These are phyloP conservation scores for Phialemonium atrogriseum DNA, from an alignment of 2,329 filamentous ascomycete species.

Conservation along the genomic window DNA sequence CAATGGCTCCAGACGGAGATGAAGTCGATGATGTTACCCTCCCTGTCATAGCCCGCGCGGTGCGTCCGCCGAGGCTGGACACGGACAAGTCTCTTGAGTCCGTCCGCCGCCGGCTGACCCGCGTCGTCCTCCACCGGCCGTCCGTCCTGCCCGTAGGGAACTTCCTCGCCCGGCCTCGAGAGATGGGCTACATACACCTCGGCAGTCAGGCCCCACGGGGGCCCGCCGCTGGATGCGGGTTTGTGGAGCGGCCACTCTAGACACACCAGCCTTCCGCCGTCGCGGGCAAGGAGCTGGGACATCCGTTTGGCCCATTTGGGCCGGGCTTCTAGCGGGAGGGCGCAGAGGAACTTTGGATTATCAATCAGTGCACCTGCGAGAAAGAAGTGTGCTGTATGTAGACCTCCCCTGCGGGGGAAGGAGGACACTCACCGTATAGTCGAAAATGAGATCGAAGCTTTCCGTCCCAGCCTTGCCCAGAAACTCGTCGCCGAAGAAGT, in stretches of 20 bases:
- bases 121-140: constrained; percentile 31
- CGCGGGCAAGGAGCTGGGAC: constrained; percentile 36
- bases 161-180: constrained; percentile 56
- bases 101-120: constrained; percentile 25
- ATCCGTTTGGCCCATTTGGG: constrained; percentile 46
- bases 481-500: constrained; percentile 61
- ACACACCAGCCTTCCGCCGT: constrained; percentile 45
- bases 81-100: constrained; percentile 36
- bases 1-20: constrained; percentile 43
- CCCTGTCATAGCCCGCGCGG: constrained; percentile 31
- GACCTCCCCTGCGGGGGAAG: too few relatives aligned
- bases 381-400: too few relatives aligned
- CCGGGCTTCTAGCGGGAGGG: constrained; percentile 45
- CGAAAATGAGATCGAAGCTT: constrained; percentile 58
- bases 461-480: constrained; percentile 29
- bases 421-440: constrained; percentile 46
- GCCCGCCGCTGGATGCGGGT: constrained; percentile 54
- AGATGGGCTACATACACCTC: constrained; percentile 67
- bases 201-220: constrained; percentile 63
- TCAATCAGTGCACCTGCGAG: neutral
- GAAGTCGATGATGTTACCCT: constrained; percentile 41
- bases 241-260: constrained; percentile 76
- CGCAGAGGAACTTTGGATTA: constrained; percentile 48
- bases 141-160: constrained; percentile 46
- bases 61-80: constrained; percentile 44